Evolutionary conservation across 495 filamentous ascomycete species (phyloP), one percentile per base, ranked within the genome.

Genomic region (Cercophora scortea): DNA sequence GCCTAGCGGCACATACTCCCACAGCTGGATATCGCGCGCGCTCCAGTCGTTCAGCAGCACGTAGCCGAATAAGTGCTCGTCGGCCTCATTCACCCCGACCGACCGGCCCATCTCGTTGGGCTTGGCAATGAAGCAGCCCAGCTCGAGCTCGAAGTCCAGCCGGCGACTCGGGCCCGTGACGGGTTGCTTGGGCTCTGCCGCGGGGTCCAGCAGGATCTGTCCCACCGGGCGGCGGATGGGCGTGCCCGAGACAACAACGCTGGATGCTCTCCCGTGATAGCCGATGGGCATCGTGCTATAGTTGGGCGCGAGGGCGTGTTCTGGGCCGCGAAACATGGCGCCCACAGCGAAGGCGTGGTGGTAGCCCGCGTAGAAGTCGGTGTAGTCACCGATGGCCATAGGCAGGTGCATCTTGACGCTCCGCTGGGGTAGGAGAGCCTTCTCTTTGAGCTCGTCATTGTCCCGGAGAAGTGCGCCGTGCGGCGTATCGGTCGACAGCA

Each of bases 21-120:
- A 96, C 6, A 77, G 74, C 66, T 96, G 91, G 42, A 96, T 85
- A 62, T 96, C 91, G 47, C 91, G 75, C 9, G 90, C 91, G 54
- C 85, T 90, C 91, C 91, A 96, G 67, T 96, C 91, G 67, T 96
- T 96, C 75, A 96, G 78, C 45, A 96, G 71, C 3, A 96, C 91
- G 32, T 90, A 73, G 6, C 91, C 91, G 67, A 96, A 96, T 38
- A 96, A 79, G 59, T 81, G 73, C 39, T 92, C 81, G 48, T 85
- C 82, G 0, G 91, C 91, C 32, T 79, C 61, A 59, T 59, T 45
- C 16, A 94, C 75, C 4, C 67, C 60, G 16, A 91, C 74, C 0
- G 76, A 71, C 53, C 80, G 73, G 15, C 90, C 88, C 59, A 91
- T 70, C 4, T 76, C 64, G 59, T 86, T 93, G 9, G 74, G 72